These are phyloP conservation scores for Chrysochromulina tobinii DNA, from an alignment of 78 protist species.

Conservation along the genomic window DNA sequence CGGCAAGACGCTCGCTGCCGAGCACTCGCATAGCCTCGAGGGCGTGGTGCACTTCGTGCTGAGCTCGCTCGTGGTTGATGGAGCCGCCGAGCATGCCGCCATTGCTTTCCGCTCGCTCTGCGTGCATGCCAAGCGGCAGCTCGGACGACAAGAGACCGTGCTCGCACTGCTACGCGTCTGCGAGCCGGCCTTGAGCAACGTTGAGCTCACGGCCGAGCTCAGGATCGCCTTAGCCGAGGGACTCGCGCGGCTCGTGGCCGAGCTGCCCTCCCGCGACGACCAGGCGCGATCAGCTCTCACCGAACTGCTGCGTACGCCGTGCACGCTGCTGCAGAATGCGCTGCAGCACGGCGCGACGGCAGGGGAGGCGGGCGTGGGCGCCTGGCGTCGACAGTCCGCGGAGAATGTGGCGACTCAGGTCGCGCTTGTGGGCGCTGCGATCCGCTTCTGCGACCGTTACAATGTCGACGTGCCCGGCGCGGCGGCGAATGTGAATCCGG, in stretches of 20 bases:
- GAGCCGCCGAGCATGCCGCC: neutral
- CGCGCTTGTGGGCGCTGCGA: neutral
- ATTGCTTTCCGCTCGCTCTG: neutral
- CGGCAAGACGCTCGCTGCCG: neutral
- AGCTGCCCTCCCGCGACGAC: neutral
- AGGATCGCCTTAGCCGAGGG: neutral
- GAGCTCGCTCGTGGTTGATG: neutral
- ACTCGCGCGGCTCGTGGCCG: neutral
- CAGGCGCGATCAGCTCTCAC: too few relatives aligned
- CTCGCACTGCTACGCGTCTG: neutral
- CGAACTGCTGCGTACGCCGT: too few relatives aligned
- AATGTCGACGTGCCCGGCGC: neutral
- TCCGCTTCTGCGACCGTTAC: neutral
- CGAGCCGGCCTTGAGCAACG: neutral
- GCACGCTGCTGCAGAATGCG: too few relatives aligned
- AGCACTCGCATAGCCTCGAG: neutral
- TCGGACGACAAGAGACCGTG: neutral
- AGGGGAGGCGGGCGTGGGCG: too few relatives aligned
- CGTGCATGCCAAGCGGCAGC: neutral
- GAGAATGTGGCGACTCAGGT: neutral
- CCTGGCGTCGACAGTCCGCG: neutral
- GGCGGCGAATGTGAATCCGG: neutral
- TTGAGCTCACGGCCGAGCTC: neutral
- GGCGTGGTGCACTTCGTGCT: neutral
- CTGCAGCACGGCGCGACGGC: too few relatives aligned